These are phyloP conservation scores for Ascochyta lentis DNA, from an alignment of 2,329 filamentous ascomycete species.

Conservation along the genomic window DNA sequence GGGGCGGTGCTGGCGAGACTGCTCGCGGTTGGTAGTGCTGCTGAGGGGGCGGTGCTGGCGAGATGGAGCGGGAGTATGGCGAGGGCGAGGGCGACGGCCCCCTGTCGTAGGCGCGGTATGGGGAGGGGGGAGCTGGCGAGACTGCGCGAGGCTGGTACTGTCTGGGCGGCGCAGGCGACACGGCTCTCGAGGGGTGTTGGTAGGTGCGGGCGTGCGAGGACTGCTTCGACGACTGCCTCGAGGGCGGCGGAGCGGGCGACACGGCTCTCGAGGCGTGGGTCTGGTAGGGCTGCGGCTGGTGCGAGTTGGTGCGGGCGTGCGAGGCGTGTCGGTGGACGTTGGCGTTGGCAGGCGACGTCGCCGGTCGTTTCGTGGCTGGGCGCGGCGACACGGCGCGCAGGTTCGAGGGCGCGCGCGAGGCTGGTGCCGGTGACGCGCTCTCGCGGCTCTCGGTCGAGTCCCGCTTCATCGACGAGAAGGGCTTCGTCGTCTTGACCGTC, in stretches of 20 bases:
- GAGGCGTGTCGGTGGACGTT: constrained; percentile 36
- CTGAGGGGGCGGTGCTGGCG: constrained; percentile 38
- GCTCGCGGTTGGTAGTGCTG: constrained; percentile 33
- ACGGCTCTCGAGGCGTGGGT: constrained; percentile 25
- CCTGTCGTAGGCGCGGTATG: constrained; percentile 32
- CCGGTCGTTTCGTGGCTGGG: constrained; percentile 41
- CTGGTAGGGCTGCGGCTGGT: constrained; percentile 33
- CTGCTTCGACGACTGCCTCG: constrained; percentile 2
- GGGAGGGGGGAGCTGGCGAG: constrained; percentile 39
- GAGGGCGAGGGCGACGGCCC: constrained; percentile 18
- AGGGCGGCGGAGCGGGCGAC: constrained; percentile 38
- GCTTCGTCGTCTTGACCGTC: constrained; percentile 51
- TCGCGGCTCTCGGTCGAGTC: constrained; percentile 47
- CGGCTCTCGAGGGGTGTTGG: constrained; percentile 29
- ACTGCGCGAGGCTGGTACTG: constrained; percentile 29
- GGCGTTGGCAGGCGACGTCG: constrained; percentile 50
- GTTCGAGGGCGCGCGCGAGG: constrained; percentile 29
- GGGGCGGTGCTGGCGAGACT: constrained; percentile 37
- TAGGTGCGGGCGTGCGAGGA: constrained; percentile 11
- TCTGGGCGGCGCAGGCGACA: constrained; percentile 37
- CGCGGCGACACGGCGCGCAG: constrained; percentile 52
- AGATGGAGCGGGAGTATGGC: constrained; percentile 19
- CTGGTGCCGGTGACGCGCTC: constrained; percentile 37
- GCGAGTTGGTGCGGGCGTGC: constrained; percentile 35
- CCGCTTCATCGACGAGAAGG: constrained; percentile 60